Evolutionary conservation across 2,329 filamentous ascomycete genomes (phyloP).

Genomic region (Neoscytalidium dimidiatum): DNA sequence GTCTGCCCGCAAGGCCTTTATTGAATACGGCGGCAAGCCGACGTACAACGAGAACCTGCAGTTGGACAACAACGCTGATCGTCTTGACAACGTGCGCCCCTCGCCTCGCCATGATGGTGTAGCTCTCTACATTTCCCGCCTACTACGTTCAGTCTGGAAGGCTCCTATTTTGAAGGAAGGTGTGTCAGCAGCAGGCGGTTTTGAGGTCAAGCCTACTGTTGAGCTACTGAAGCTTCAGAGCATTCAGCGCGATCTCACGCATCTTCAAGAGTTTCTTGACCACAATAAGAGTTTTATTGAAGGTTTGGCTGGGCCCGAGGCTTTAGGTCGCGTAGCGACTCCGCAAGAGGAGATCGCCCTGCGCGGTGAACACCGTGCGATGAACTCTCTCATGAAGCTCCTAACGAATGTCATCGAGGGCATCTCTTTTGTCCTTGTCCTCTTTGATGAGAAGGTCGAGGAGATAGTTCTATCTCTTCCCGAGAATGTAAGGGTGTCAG

Average conservation of each 20-base stretch:
- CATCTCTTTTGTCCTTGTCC: constrained; percentile 90
- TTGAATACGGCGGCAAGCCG: constrained; percentile 88
- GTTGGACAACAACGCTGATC: constrained; percentile 60
- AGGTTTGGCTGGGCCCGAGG: constrained; percentile 86
- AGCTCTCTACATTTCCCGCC: constrained; percentile 80
- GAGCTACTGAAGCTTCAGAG: constrained; percentile 67
- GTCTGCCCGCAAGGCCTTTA: constrained; percentile 81
- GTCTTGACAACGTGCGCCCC: constrained; percentile 79
- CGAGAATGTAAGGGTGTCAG: constrained; percentile 66
- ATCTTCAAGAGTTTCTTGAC: constrained; percentile 78
- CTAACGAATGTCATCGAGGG: constrained; percentile 93
- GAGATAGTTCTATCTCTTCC: constrained; percentile 82
- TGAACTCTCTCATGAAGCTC: constrained; percentile 81
- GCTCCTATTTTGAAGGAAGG: constrained; percentile 67
- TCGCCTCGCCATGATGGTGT: constrained; percentile 89
- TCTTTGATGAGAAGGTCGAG: constrained; percentile 90
- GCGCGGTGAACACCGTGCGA: constrained; percentile 90
- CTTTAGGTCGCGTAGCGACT: constrained; percentile 73
- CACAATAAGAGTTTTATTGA: constrained; percentile 91
- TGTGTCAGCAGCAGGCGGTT: constrained; percentile 58
- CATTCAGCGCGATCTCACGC: constrained; percentile 79
- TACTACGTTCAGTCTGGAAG: constrained; percentile 90
- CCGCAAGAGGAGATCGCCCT: constrained; percentile 90
- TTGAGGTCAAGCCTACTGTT: constrained; percentile 69
- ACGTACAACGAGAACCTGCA: constrained; percentile 77